Evolutionary conservation across 1,284 basidiomycete species (phyloP).

Genomic region (Moesziomyces parantarcticus): DNA sequence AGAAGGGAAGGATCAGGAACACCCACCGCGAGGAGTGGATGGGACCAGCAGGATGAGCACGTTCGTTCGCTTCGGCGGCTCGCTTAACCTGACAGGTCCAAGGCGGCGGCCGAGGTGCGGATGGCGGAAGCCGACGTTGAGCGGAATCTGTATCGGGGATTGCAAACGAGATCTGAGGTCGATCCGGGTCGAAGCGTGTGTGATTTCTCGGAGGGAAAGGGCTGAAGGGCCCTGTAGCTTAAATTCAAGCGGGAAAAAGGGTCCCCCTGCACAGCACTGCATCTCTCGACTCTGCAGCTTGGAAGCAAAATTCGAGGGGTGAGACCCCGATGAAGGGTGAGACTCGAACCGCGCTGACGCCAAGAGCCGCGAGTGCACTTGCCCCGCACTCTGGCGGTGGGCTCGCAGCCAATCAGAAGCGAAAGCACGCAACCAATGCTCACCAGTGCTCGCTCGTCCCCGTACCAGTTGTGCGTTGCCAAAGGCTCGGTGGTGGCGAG

Average conservation of each 20-base stretch:
- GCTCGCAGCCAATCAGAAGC: neutral
- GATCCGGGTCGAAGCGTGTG: neutral
- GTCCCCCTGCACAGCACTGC: no score
- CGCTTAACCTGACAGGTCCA: slow-evolving; percentile 34
- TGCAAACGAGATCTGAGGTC: no score
- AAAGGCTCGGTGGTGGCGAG: no score
- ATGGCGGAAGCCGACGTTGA: neutral
- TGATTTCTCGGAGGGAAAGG: slow-evolving; percentile 7
- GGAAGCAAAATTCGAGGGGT: no score
- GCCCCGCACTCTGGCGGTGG: neutral
- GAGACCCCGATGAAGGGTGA: neutral
- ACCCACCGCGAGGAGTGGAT: no score
- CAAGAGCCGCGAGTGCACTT: neutral
- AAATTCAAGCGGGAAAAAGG: slow-evolving; percentile 2
- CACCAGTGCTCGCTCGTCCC: no score
- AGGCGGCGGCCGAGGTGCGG: slow-evolving; percentile 1
- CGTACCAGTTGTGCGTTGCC: no score
- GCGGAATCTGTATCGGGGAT: slow-evolving; percentile 2
- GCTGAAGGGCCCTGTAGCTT: slow-evolving; percentile 20
- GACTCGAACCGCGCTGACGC: neutral
- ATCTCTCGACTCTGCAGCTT: neutral
- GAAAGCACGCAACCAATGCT: neutral
- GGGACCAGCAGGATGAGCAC: slow-evolving; percentile 12
- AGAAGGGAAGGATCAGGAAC: slow-evolving; percentile 1
- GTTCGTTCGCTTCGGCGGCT: slow-evolving; percentile 11